Conservation (phyloP, 148 eudicot species). For the Linanthus parryae region DNA sequence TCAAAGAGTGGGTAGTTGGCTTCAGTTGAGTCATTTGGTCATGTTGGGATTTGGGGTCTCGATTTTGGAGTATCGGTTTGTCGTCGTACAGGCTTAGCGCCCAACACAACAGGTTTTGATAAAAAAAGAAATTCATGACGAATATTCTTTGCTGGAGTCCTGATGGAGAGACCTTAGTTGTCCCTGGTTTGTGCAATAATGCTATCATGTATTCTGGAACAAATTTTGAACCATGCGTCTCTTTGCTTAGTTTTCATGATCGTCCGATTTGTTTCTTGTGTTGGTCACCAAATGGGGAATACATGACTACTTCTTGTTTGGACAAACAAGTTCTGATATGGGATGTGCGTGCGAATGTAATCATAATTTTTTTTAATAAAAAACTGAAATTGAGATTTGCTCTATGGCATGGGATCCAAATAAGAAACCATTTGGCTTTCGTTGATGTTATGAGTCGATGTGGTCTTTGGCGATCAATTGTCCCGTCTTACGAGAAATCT, state of each 20-base stretch:
- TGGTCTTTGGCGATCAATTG: conserved; percentile 89
- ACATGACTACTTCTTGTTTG: conserved; percentile 83
- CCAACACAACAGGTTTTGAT: conserved; percentile 58
- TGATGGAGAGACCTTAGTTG: conserved; percentile 76
- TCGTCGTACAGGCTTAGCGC: conserved; percentile 67
- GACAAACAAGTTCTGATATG: conserved; percentile 89
- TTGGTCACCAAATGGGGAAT: conserved; percentile 98
- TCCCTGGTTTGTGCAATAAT: conserved; percentile 88
- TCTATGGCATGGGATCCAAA: conserved; percentile 92
- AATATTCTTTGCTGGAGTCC: conserved; percentile 90
- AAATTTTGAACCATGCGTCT: conserved; percentile 73
- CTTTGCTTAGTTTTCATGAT: conserved; percentile 74
- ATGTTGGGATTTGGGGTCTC: conserved; percentile 81
- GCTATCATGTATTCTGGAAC: conserved; percentile 94
- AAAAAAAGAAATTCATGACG: too few species aligned
- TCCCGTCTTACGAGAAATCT: conserved; percentile 84
- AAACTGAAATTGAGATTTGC: conserved; percentile 69
- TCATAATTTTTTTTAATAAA: conserved; percentile 84
- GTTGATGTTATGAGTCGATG: conserved; percentile 88
- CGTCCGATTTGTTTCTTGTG: conserved; percentile 73
- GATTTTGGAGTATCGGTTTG: conserved; percentile 58
- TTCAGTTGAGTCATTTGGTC: conserved; percentile 80
- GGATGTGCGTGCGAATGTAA: conserved; percentile 74
- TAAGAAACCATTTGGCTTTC: conserved; percentile 85
- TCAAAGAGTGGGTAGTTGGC: conserved; percentile 88